phyloP scores from a whole-genome alignment of 768 basidiomycete species.

The Asterophora lycoperdoides region DNA sequence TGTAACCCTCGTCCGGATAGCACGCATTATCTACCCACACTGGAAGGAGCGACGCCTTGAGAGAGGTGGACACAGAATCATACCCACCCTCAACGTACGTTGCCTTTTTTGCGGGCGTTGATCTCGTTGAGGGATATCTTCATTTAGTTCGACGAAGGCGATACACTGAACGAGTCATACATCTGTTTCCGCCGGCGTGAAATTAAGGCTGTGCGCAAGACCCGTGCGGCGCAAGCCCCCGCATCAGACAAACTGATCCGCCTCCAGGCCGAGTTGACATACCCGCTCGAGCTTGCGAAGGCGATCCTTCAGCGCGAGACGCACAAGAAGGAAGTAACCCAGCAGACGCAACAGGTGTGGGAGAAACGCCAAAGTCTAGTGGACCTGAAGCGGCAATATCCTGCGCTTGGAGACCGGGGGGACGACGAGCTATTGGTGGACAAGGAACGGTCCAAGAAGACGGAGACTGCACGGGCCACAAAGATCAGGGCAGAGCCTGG shows the following conservation, averaged over 20 bases:
- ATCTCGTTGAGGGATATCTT: not conserved
- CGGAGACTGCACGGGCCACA: conserved; percentile 48
- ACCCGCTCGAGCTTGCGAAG: conserved; percentile 69
- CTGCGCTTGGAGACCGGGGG: conserved; percentile 51
- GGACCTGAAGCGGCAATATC: conserved; percentile 77
- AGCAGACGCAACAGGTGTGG: conserved; percentile 66
- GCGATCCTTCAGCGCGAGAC: conserved; percentile 68
- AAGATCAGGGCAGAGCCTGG: conserved; percentile 50
- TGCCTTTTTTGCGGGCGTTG: not conserved
- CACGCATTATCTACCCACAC: conserved; percentile 75
- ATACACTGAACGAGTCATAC: conserved; percentile 88
- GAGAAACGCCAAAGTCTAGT: conserved; percentile 70
- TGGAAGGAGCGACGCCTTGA: conserved; percentile 86
- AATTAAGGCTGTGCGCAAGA: conserved; percentile 91
- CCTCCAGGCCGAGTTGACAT: conserved; percentile 69
- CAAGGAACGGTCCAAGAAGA: conserved; percentile 66
- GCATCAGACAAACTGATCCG: conserved; percentile 87
- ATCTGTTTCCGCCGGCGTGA: conserved; percentile 96
- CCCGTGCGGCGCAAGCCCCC: conserved; percentile 84
- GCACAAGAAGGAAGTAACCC: conserved; percentile 62
- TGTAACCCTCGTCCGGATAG: conserved; percentile 58
- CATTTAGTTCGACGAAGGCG: conserved; percentile 78
- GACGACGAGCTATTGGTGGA: conserved; percentile 75
- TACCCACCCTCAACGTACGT: conserved; percentile 83
- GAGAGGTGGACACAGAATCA: conserved; percentile 78